These are phyloP conservation scores for Triticum timopheevii DNA, from an alignment of 176 grass and related monocot species.

Conservation along the genomic window DNA sequence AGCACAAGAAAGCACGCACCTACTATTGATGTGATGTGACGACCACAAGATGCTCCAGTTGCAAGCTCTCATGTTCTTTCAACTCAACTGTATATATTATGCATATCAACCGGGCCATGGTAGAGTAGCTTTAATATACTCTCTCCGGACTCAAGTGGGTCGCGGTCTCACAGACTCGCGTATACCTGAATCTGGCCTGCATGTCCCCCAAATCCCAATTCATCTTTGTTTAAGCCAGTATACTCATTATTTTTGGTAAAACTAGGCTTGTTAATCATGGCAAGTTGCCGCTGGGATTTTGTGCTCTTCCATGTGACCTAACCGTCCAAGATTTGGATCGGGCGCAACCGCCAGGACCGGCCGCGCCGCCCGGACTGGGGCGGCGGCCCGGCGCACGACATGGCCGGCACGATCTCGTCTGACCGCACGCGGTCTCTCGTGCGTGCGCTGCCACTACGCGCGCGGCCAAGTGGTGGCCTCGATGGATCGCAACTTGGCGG, in stretches of 20 bases:
- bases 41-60: slow-evolving; percentile 12
- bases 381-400: not conserved
- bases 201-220: slow-evolving; percentile 56
- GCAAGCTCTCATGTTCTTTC: not conserved
- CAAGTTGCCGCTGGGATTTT: slow-evolving; percentile 36
- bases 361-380: slow-evolving; percentile 24
- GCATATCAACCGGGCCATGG: not conserved
- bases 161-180: not conserved
- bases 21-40: not conserved
- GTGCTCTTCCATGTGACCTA: slow-evolving; percentile 17
- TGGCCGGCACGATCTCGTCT: slow-evolving; percentile 19
- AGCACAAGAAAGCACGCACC: slow-evolving; percentile 1
- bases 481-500: not conserved
- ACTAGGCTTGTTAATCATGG: slow-evolving; percentile 4
- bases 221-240: slow-evolving; percentile 22
- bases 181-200: slow-evolving; percentile 41
- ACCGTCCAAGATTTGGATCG: slow-evolving; percentile 31
- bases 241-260: not conserved
- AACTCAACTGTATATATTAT: not conserved
- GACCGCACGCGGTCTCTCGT: slow-evolving; percentile 6
- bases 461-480: not conserved
- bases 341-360: not conserved
- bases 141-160: slow-evolving; percentile 19
- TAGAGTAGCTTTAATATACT: not conserved
- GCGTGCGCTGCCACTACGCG: not conserved